A percentile compares a stretch with the other conserved stretches of the same genome.
phyloP scores from a whole-genome alignment of 352 stramenopile genomes.

The Phytopythium chamaehyphon region DNA sequence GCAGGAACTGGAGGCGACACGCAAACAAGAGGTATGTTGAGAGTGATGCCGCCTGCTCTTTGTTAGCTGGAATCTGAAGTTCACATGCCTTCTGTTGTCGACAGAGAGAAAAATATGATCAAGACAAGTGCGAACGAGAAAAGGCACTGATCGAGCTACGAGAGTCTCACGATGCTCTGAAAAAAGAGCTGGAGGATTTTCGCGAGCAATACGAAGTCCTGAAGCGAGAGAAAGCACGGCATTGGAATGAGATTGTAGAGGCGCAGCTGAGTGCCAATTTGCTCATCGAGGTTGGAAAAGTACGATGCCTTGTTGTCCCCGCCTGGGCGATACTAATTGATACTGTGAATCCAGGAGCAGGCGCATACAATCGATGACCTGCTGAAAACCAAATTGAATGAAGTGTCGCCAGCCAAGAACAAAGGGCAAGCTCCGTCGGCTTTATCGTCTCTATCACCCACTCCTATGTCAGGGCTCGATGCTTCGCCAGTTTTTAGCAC shows the following conservation, averaged over 20 bases:
- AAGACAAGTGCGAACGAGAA: constrained; percentile 32
- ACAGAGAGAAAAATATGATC: constrained; percentile 27
- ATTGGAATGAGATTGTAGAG: constrained; percentile 69
- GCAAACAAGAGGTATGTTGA: constrained; percentile 35
- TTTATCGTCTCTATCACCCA: not conserved
- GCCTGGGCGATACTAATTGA: not conserved
- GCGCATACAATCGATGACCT: constrained; percentile 76
- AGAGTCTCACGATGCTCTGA: constrained; percentile 35
- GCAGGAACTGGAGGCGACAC: constrained; percentile 44
- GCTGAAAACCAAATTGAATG: constrained; percentile 36
- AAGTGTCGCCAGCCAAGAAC: constrained; percentile 27
- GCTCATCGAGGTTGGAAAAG: constrained; percentile 54
- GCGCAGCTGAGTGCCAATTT: constrained; percentile 71
- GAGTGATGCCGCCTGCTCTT: not conserved
- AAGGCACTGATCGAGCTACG: constrained; percentile 30
- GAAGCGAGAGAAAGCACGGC: constrained; percentile 56
- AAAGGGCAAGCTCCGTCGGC: constrained; percentile 2
- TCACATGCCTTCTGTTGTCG: constrained; percentile 1
- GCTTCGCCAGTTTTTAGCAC: constrained; percentile 1
- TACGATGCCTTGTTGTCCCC: not conserved
- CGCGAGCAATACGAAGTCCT: constrained; percentile 45
- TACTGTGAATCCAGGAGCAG: constrained; percentile 34
- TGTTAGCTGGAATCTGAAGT: not conserved
- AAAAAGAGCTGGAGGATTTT: constrained; percentile 38
- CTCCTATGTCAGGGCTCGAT: not conserved